A percentile compares a stretch with the other conserved stretches of the same genome.
phyloP scores from a whole-genome alignment of 805 yeast genomes.

The Zygosaccharomyces gambellarensis region DNA sequence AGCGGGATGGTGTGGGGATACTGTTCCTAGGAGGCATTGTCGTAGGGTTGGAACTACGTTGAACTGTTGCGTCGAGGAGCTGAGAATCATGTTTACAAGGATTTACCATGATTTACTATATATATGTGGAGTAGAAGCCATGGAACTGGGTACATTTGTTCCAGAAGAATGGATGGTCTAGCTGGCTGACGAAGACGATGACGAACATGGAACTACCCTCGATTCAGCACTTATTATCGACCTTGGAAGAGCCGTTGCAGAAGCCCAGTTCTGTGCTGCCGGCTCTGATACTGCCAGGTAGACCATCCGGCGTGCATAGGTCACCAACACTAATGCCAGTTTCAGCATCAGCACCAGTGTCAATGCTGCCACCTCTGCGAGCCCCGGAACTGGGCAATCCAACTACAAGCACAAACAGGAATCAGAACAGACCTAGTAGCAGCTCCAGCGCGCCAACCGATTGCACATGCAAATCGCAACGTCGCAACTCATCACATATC shows the following conservation, averaged over 20 bases:
- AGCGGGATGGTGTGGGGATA: neutral
- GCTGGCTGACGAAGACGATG: neutral
- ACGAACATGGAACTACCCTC: slow-evolving; percentile 8
- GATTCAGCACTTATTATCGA: slow-evolving; percentile 7
- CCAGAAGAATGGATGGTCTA: too few species aligned
- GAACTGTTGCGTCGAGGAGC: neutral
- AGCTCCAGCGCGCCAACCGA: slow-evolving; percentile 3
- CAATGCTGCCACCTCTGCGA: neutral
- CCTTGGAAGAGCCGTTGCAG: slow-evolving; percentile 1
- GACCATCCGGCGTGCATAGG: too few species aligned
- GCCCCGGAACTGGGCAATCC: neutral
- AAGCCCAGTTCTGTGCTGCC: slow-evolving; percentile 2
- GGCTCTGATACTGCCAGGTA: slow-evolving; percentile 1
- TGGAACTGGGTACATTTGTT: neutral
- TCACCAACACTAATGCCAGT: neutral
- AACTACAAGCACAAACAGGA: too few species aligned
- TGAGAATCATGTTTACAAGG: neutral
- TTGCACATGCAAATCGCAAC: slow-evolving; percentile 5
- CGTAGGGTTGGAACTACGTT: neutral
- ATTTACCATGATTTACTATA: slow-evolving; percentile 5
- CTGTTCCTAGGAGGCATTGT: neutral
- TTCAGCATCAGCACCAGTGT: neutral
- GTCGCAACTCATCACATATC: slow-evolving; percentile 35
- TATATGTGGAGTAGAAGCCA: neutral
- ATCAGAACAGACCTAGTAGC: neutral